Evolutionary conservation across 352 stramenopile genomes (phyloP).

Genomic region (Pythium oligandrum): DNA sequence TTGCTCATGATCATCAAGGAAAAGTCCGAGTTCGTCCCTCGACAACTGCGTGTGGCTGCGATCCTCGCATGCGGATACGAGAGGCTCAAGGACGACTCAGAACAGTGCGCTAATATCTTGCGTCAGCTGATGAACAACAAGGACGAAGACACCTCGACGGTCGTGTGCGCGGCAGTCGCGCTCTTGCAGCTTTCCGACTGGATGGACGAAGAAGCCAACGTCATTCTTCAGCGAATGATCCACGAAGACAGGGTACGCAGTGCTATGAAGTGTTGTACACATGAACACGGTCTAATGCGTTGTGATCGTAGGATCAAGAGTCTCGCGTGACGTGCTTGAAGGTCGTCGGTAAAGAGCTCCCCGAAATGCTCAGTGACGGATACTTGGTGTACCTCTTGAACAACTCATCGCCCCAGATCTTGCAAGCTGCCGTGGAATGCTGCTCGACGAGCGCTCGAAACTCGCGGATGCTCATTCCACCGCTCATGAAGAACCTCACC

Average conservation of each 20-base stretch:
- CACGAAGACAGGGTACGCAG: constrained; percentile 64
- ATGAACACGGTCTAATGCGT: background rate
- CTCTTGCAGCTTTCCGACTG: constrained; percentile 71
- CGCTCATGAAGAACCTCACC: constrained; percentile 72
- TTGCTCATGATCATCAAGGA: constrained; percentile 81
- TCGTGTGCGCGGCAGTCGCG: constrained; percentile 70
- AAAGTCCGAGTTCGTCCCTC: constrained; percentile 47
- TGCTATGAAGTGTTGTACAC: background rate
- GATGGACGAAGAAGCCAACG: constrained; percentile 83
- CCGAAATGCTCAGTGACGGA: constrained; percentile 74
- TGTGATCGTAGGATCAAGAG: constrained; percentile 34
- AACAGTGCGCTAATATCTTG: constrained; percentile 63
- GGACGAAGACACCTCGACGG: constrained; percentile 63
- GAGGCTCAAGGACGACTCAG: constrained; percentile 50
- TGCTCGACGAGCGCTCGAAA: constrained; percentile 71
- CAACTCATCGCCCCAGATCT: constrained; percentile 58
- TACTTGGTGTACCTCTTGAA: constrained; percentile 85
- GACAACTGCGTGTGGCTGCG: constrained; percentile 61
- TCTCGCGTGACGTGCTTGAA: constrained; percentile 74
- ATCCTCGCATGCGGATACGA: constrained; percentile 79
- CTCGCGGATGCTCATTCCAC: constrained; percentile 81
- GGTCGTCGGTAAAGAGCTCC: constrained; percentile 77
- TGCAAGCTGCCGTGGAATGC: constrained; percentile 76
- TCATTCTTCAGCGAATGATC: constrained; percentile 71
- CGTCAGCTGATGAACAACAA: constrained; percentile 45